These are phyloP conservation scores for Avena eriantha DNA, from an alignment of 176 grass and related monocot genomes.

Conservation along the genomic window DNA sequence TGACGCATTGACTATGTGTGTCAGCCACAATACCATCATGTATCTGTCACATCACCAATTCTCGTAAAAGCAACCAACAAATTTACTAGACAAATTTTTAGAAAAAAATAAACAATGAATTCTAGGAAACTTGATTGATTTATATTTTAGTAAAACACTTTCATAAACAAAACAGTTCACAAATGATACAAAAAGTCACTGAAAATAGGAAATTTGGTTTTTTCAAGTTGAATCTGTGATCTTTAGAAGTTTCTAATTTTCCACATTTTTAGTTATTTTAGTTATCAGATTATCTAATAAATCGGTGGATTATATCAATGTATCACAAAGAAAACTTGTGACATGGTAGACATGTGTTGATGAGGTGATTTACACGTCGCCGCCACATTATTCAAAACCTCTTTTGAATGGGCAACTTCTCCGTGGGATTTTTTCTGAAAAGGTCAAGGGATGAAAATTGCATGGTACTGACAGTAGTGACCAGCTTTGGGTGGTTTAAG, in stretches of 20 bases:
- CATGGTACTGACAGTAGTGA: not conserved
- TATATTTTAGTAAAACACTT: not conserved
- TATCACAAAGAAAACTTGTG: not conserved
- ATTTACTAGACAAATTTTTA: not conserved
- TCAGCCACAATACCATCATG: not conserved
- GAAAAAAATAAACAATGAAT: not conserved
- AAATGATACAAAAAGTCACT: not conserved
- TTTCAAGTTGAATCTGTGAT: not conserved
- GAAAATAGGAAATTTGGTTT: not conserved
- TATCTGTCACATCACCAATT: not conserved
- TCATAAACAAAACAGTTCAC: not conserved
- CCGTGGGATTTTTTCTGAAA: not conserved
- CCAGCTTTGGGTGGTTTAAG: conserved; percentile 25
- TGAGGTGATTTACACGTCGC: not conserved
- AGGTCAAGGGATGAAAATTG: not conserved
- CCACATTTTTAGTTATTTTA: not conserved
- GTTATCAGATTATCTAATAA: not conserved
- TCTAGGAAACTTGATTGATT: not conserved
- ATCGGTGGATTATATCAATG: not conserved
- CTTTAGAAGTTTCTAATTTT: not conserved
- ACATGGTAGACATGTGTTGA: not conserved
- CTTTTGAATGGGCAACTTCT: not conserved
- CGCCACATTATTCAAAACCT: not conserved
- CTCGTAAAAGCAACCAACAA: not conserved
- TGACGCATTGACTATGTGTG: not conserved